Evolutionary conservation across 345 rosid species (phyloP), one percentile per base, ranked within the genome.

Genomic region (Gossypium turneri): DNA sequence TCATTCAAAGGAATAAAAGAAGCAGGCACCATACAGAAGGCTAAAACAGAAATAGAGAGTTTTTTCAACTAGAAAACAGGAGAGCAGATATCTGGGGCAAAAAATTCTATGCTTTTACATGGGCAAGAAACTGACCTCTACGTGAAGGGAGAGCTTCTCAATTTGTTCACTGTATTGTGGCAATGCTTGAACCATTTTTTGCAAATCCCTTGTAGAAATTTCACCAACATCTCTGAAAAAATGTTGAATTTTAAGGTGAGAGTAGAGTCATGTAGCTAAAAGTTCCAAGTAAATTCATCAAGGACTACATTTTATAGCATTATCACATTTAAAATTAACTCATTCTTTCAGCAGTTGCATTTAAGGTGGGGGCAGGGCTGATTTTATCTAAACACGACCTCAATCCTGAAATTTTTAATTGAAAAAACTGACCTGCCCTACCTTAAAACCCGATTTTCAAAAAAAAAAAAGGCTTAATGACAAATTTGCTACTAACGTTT

Each of bases 131-230:
- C 85, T 75, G 77, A 96, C 99, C 98, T 96, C 98, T 27, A 96
- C 98, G 78, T 96, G 99, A 73, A 96, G 97, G 74, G 99, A 93
- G 62, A 96, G 91, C 86, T 96, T 96, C 85, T 96, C 99, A 82
- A 96, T 93, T 82, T 93, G 98, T 75, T 96, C 98, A 84, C 95
- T 96, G 82, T 96, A 96, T 69, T 96, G 99, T 24, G 98, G 97
- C 86, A 96, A 87, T 24, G 98, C 94, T 84, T 96, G 99, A 87
- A 96, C 98, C 97, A 96, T 93, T 88, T 93, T 90, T 84, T 93
- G 98, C 81, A 96, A 84, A 73, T 96, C 99, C 83, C 91, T 81
- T 29, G 99, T 96, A 57, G 99, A 92, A 80, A 93, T 86, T 79
- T 96, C 99, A 73, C 76, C 80, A 50, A 93, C 93, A 79, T 88